Base-by-base conservation (phyloP, 1,284 basidiomycete species). In the Pholiota adiposa region DNA sequence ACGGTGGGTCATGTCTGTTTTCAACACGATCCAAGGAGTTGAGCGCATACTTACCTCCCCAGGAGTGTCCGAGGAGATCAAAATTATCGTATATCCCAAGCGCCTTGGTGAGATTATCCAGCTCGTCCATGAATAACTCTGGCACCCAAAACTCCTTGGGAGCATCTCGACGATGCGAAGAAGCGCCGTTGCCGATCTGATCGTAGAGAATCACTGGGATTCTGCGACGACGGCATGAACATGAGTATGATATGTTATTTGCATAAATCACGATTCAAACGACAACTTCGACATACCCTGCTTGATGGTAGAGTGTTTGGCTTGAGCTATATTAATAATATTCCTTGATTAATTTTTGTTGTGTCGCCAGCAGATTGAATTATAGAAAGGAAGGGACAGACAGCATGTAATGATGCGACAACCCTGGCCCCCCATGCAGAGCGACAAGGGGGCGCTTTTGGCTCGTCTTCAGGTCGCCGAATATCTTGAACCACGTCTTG, bases 141-240 rank as follows among this genome's bases (percentile, higher is more conserved):
- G 75, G 66, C 1, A 77, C 79, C 82, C 81, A 84, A 64, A 83
- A 83, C 0, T 61, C 58, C 14, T 62, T 64, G 0, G 74, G 73
- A 51, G 75, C 78, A 52, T 75, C 73, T 0, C 59, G 69, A 1
- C 75, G 71, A 53, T 79, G 79, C 1, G 80, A 77, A 6, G 82
- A 83, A 41, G 68, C 60, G 5, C 79, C 81, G 51, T 66, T 74
- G 12, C 82, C 83, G 43, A 83, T 67, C 65, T 83, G 82, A 63
- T 83, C 83, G 65, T 84, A 84, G 57, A 84, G 65, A 48, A 84
- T 61, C 63, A 84, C 69, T 0, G 80, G 80, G 19, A 62, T 62
- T 8, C 58, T 64, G 23, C 14, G 44, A 53, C n/a, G 21, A 48
- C 5, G 29, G 8, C 18, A 33, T 54, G 19, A 43, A 12, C 19